A percentile compares a stretch with the other conserved stretches of the same genome.
Evolutionary conservation across 75 land plant species (phyloP).

Genomic region (Gnetum montanum): DNA sequence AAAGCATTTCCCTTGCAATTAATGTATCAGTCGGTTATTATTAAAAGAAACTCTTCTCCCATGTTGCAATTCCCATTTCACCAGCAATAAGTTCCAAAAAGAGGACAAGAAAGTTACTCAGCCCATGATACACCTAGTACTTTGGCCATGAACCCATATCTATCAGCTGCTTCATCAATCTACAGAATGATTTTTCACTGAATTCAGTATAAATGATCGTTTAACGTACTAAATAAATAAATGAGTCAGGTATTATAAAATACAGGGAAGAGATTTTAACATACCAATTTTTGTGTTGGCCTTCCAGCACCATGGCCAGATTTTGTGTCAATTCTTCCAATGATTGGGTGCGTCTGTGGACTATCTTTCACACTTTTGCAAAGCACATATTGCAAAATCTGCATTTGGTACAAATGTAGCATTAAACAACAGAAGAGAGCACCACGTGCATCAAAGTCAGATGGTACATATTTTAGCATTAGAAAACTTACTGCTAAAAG

Average conservation of each 20-base stretch:
- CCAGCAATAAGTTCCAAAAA: background rate
- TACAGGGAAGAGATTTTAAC: background rate
- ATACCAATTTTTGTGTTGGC: slow-evolving; percentile 83
- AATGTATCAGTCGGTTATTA: too few species aligned
- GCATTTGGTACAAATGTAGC: too few species aligned
- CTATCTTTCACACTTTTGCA: slow-evolving; percentile 62
- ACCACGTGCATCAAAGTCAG: too few species aligned
- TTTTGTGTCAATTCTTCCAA: slow-evolving; percentile 92
- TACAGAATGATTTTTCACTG: slow-evolving; percentile 17
- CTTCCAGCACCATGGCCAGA: slow-evolving; percentile 95
- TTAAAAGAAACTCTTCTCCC: too few species aligned
- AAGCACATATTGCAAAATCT: slow-evolving; percentile 88
- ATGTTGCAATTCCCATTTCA: background rate
- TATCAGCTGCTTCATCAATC: slow-evolving; percentile 83
- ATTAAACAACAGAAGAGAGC: background rate
- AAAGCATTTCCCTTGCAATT: too few species aligned
- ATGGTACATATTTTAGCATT: too few species aligned
- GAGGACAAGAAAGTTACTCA: slow-evolving; percentile 17
- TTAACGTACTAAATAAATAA: background rate
- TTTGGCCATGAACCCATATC: slow-evolving; percentile 77
- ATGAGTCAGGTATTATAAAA: background rate
- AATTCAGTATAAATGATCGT: background rate
- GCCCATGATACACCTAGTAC: slow-evolving; percentile 58
- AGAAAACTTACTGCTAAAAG: slow-evolving; percentile 63
- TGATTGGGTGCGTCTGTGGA: slow-evolving; percentile 81